phyloP scores from a whole-genome alignment of 371 early-diverging fungal genomes.

The Syncephalastrum sp. region DNA sequence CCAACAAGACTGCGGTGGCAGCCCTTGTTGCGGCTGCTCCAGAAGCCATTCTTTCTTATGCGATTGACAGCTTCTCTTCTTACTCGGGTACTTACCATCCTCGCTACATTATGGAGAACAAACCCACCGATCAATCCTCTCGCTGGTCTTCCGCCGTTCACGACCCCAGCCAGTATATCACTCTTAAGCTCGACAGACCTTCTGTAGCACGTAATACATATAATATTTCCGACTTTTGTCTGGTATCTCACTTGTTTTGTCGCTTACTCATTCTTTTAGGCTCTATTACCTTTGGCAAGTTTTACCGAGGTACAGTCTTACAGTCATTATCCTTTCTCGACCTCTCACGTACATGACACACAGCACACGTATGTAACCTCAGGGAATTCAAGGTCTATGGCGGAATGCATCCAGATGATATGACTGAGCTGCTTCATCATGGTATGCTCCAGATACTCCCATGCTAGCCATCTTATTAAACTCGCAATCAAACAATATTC shows the following conservation, averaged over 20 bases:
- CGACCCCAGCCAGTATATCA: constrained; percentile 81
- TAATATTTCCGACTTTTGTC: constrained; percentile 8
- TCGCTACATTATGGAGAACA: constrained; percentile 69
- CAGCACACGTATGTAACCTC: constrained; percentile 94
- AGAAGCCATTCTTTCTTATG: constrained; percentile 36
- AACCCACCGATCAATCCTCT: constrained; percentile 76
- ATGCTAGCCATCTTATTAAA: too few relatives aligned
- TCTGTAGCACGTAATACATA: constrained; percentile 66
- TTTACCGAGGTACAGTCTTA: constrained; percentile 68
- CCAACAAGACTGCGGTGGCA: not conserved
- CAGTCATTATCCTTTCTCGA: constrained; percentile 37
- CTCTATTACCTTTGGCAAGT: constrained; percentile 95
- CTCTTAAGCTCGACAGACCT: constrained; percentile 69
- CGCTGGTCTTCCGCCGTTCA: constrained; percentile 86
- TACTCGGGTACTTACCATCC: constrained; percentile 80
- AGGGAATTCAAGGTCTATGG: constrained; percentile 95
- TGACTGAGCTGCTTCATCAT: constrained; percentile 84
- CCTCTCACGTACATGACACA: constrained; percentile 2
- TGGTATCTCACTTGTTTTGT: not conserved
- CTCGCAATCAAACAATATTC: constrained; percentile 2
- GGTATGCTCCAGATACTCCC: constrained; percentile 49
- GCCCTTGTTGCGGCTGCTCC: constrained; percentile 7
- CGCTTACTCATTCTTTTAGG: constrained; percentile 35
- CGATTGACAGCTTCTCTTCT: constrained; percentile 67
- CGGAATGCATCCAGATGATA: constrained; percentile 74